Conservation (phyloP, 2,329 filamentous ascomycete species). For the Apiospora saccharicola region DNA sequence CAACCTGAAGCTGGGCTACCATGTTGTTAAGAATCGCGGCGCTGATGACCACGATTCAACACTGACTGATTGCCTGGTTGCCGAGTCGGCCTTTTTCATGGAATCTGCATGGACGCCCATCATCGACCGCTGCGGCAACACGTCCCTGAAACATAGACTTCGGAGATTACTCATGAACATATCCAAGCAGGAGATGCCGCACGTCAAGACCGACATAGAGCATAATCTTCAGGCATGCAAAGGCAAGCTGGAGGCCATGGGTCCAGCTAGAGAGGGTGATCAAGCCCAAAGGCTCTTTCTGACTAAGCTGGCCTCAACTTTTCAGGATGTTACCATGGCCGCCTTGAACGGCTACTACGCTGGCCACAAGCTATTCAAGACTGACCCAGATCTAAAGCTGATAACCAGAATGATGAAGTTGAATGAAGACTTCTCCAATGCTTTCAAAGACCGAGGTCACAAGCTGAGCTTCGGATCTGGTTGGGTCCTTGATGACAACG, state of each 20-base stretch:
- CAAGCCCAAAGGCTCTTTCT: slow-evolving; percentile 47
- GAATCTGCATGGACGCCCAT: slow-evolving; percentile 42
- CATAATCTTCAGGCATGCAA: slow-evolving; percentile 29
- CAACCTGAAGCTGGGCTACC: slow-evolving; percentile 52
- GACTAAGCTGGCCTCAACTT: slow-evolving; percentile 40
- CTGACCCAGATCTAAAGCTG: slow-evolving; percentile 40
- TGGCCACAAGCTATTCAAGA: slow-evolving; percentile 40
- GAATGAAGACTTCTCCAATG: slow-evolving; percentile 45
- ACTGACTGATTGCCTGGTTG: slow-evolving; percentile 34
- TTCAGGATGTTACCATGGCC: slow-evolving; percentile 38
- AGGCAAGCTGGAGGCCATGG: slow-evolving; percentile 39
- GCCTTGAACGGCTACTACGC: slow-evolving; percentile 48
- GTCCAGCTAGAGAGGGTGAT: slow-evolving; percentile 38
- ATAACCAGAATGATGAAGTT: slow-evolving; percentile 48
- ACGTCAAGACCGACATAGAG: slow-evolving; percentile 43
- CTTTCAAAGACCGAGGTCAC: slow-evolving; percentile 39
- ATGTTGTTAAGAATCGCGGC: slow-evolving; percentile 52
- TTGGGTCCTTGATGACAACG: not conserved
- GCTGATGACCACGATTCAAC: slow-evolving; percentile 46
- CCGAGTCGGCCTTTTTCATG: slow-evolving; percentile 46
- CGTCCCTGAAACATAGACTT: slow-evolving; percentile 39
- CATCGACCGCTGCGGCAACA: slow-evolving; percentile 40
- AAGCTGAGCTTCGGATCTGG: slow-evolving; percentile 24
- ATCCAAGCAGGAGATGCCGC: slow-evolving; percentile 42
- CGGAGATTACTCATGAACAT: slow-evolving; percentile 44